A percentile compares a stretch with the other conserved stretches of the same genome.
Evolutionary conservation across 257 asterid genomes (phyloP).

Genomic region (Marsdenia floribunda): DNA sequence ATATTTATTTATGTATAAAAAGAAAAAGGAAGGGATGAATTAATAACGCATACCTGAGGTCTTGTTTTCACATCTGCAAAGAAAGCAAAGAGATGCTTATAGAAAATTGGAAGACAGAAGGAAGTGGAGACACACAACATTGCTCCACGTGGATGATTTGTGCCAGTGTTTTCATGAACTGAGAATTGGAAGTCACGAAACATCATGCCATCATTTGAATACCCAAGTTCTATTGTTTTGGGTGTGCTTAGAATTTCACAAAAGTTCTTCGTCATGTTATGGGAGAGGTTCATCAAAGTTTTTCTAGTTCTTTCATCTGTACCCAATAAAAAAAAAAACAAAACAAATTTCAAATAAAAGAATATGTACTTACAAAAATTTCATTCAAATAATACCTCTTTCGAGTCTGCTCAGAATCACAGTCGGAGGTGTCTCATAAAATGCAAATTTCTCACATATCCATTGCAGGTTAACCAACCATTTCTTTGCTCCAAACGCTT

Average conservation of each 20-base stretch:
- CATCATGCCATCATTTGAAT: conserved; percentile 25
- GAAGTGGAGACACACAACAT: conserved; percentile 56
- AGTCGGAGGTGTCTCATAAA: conserved; percentile 29
- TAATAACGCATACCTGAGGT: conserved; percentile 29
- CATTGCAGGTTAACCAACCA: conserved; percentile 59
- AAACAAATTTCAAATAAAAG: no score
- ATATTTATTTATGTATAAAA: no score
- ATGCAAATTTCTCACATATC: conserved; percentile 56
- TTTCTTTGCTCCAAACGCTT: conserved; percentile 70
- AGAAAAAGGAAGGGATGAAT: neutral
- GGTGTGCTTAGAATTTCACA: conserved; percentile 45
- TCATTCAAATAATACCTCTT: conserved; percentile 35
- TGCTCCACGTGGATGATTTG: conserved; percentile 37
- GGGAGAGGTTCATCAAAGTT: conserved; percentile 50
- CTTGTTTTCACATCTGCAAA: conserved; percentile 51
- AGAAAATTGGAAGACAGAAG: conserved; percentile 48
- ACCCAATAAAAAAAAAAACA: conserved; percentile 8
- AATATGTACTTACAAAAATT: no score
- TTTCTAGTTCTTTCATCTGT: conserved; percentile 35
- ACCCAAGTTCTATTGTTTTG: conserved; percentile 33
- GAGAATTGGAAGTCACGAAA: conserved; percentile 44
- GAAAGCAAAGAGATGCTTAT: conserved; percentile 43
- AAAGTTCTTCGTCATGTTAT: conserved; percentile 60
- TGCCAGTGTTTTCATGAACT: conserved; percentile 25
- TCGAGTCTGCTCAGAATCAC: conserved; percentile 33